phyloP scores from a whole-genome alignment of 306 rosid genomes.

The Castanospermum australe region DNA sequence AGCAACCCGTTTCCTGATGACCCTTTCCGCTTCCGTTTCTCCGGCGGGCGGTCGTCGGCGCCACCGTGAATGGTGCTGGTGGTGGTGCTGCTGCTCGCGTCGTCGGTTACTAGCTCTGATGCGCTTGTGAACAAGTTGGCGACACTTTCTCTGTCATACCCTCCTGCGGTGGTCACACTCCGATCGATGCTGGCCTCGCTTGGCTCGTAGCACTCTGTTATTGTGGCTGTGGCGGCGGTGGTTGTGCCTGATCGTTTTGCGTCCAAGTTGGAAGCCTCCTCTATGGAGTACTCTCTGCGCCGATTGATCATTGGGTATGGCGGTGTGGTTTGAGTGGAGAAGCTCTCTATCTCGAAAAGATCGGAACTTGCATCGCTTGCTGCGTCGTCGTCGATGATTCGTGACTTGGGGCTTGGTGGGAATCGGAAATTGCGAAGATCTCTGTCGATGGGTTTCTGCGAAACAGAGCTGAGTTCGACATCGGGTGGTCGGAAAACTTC shows the following conservation, averaged over 20 bases:
- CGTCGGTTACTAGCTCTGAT: conserved; percentile 32
- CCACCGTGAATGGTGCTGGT: neutral
- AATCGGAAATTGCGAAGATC: conserved; percentile 20
- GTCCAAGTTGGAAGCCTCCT: conserved; percentile 31
- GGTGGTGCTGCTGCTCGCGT: neutral
- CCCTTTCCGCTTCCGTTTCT: conserved; percentile 39
- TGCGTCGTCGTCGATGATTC: conserved; percentile 39
- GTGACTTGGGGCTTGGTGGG: conserved; percentile 40
- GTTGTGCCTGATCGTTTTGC: conserved; percentile 19
- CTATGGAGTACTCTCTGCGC: conserved; percentile 41
- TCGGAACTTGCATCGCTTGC: conserved; percentile 88
- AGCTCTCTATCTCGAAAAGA: conserved; percentile 76
- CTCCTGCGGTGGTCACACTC: conserved; percentile 68
- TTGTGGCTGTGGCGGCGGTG: conserved; percentile 25
- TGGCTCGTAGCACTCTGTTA: conserved; percentile 48
- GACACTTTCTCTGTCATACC: conserved; percentile 43
- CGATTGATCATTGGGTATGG: conserved; percentile 32
- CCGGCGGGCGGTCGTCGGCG: neutral
- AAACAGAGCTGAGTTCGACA: neutral
- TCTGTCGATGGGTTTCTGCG: neutral
- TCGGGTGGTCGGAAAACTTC: conserved; percentile 47
- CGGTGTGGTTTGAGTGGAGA: conserved; percentile 45
- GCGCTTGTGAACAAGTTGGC: conserved; percentile 26
- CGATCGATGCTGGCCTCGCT: conserved; percentile 69
- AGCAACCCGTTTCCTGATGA: conserved; percentile 49